A percentile compares a stretch with the other conserved stretches of the same genome.
These are phyloP conservation scores for Argentina anserina DNA, from an alignment of 306 rosid genomes.

Conservation along the genomic window DNA sequence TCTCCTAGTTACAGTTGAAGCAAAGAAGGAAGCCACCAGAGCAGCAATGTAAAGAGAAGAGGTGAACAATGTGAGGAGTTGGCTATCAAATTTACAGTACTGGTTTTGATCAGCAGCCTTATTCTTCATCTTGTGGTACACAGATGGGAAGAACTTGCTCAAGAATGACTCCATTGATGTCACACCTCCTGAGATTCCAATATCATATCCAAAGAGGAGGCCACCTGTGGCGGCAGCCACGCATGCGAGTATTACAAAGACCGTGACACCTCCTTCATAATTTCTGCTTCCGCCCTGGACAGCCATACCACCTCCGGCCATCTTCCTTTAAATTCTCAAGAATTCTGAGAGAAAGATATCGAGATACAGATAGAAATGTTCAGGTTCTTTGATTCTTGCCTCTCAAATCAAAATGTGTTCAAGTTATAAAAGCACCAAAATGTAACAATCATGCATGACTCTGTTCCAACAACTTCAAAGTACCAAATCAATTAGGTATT, in stretches of 20 bases:
- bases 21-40: conserved; percentile 49
- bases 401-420: neutral
- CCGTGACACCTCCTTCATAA: conserved; percentile 30
- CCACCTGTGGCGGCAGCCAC: conserved; percentile 31
- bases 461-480: conserved; percentile 6
- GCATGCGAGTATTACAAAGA: conserved; percentile 22
- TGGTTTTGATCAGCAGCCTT: conserved; percentile 33
- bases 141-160: conserved; percentile 39
- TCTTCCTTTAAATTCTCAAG: neutral
- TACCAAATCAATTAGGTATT: neutral
- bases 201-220: conserved; percentile 41
- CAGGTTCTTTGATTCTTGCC: neutral
- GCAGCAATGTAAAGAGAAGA: conserved; percentile 65
- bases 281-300: neutral
- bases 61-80: conserved; percentile 53
- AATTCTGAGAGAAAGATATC: neutral
- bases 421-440: conserved; percentile 1
- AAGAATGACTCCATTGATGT: conserved; percentile 39
- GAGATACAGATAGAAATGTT: neutral
- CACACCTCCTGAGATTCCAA: conserved; percentile 44
- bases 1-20: conserved; percentile 39
- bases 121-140: conserved; percentile 39
- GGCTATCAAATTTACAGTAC: conserved; percentile 63
- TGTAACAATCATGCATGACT: neutral
- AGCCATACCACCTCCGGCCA: conserved; percentile 27